Base-by-base conservation (phyloP, 2,329 filamentous ascomycete species). In the Pseudogymnoascus sp. region DNA sequence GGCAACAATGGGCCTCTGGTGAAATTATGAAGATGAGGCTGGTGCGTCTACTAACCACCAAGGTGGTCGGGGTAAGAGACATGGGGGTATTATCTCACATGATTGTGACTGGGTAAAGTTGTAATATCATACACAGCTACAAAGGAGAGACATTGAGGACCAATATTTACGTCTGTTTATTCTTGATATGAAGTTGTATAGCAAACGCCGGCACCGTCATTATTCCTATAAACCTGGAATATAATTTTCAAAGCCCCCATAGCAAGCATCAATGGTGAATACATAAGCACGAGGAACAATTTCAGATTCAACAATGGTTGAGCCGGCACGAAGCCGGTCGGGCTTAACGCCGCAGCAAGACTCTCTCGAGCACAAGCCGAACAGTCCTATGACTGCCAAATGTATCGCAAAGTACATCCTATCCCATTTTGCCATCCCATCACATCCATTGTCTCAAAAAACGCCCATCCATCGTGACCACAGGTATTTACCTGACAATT, bases 401-500 rank as follows among this genome's bases (percentile, higher is more conserved):
- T 70, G 74, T 66, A 73, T 71, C 72, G 73, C 69, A 73, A 74
- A 70, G 69, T 77, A 78, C 72, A 79, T 72, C 72, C 65, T 65
- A 52, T 66, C 68, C 68, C 67, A 68, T 72, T 60, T 41, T 69
- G 67, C 65, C 60, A 64, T 65, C 42, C 49, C 62, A 62, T 64
- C 60, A 64, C 65, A 62, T 41, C 61, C 61, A 63, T 36, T 38
- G 58, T 22, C 42, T 30, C 25, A 60, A 60, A 61, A 41, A 55
- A 55, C 64, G 64, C 64, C 67, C 66, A 71, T 67, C 60, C 64
- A 66, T 63, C 62, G 36, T 49, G 49, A 66, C 42, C 12, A 39
- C 42, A 64, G 49, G 30, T 36, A 66, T 87, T 91, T 96, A 97
- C 84, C 94, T 89, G 83, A 99, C 91, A 78, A 97, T 97, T 78